These are phyloP conservation scores for Sporopachydermia quercuum DNA, from an alignment of 805 yeast species.

Conservation along the genomic window DNA sequence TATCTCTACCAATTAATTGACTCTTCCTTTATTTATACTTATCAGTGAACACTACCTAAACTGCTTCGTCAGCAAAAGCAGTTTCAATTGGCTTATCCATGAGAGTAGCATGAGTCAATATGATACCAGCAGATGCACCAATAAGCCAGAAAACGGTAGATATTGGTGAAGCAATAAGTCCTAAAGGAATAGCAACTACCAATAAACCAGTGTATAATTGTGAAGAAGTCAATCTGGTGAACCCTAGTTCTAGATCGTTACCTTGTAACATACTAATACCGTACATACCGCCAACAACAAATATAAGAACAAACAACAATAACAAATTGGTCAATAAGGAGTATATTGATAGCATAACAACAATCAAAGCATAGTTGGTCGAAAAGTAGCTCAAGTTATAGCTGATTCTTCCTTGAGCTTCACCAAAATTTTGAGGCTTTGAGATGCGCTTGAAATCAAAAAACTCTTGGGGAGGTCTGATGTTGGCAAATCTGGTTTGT, in stretches of 20 bases:
- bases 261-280: conserved; percentile 75
- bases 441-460: conserved; percentile 82
- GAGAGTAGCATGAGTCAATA: conserved; percentile 75
- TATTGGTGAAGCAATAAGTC: conserved; percentile 78
- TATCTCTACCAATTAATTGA: no score
- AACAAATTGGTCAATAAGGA: conserved; percentile 77
- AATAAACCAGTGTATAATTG: conserved; percentile 76
- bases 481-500: conserved; percentile 49
- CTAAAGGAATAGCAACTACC: conserved; percentile 64
- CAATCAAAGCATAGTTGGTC: conserved; percentile 69
- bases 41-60: conserved; percentile 16
- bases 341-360: conserved; percentile 61
- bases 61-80: conserved; percentile 70
- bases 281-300: conserved; percentile 59
- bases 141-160: conserved; percentile 84
- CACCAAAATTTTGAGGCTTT: conserved; percentile 81
- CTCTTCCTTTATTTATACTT: no score
- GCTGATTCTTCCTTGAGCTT: conserved; percentile 74
- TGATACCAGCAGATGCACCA: conserved; percentile 68
- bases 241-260: conserved; percentile 55
- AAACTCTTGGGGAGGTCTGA: conserved; percentile 87
- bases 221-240: conserved; percentile 56
- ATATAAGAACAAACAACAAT: conserved; percentile 61
- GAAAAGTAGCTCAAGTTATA: conserved; percentile 80
- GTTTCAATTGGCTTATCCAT: conserved; percentile 94